Conservation (phyloP, 495 filamentous ascomycete genomes). For the Stereocaulon alpinum region DNA sequence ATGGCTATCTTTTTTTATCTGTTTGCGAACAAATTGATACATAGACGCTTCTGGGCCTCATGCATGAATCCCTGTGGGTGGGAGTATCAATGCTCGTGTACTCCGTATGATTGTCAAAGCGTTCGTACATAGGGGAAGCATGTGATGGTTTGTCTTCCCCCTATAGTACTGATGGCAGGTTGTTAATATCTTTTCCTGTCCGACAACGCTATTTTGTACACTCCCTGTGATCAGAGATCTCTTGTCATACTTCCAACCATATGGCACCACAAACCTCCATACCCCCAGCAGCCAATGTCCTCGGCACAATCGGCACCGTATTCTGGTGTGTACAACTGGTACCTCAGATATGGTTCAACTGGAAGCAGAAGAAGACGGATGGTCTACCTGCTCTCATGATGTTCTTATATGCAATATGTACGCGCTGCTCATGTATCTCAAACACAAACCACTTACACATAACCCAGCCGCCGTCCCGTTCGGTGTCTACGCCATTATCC, state of each 20-base stretch:
- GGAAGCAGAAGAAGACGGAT: slow-evolving; percentile 57
- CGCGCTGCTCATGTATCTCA: neutral
- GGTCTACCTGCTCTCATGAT: slow-evolving; percentile 65
- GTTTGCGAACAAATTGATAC: neutral
- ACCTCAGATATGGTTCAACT: slow-evolving; percentile 63
- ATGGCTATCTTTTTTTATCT: neutral
- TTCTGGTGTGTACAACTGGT: slow-evolving; percentile 45
- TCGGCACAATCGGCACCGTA: slow-evolving; percentile 46
- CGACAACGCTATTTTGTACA: too few species aligned
- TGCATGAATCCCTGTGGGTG: neutral
- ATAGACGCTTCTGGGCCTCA: neutral
- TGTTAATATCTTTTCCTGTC: neutral
- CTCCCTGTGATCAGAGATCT: neutral
- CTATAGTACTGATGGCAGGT: neutral
- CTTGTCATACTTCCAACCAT: neutral
- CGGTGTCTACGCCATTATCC: slow-evolving; percentile 43
- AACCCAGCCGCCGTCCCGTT: slow-evolving; percentile 39
- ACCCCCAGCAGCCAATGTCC: slow-evolving; percentile 40
- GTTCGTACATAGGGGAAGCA: neutral
- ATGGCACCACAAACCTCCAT: slow-evolving; percentile 25
- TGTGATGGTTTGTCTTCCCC: neutral
- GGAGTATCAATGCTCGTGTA: neutral
- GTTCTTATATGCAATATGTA: slow-evolving; percentile 65
- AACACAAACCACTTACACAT: neutral
- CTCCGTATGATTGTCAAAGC: neutral